Evolutionary conservation across 2,329 filamentous ascomycete species (phyloP), one percentile per base, ranked within the genome.

Genomic region (Aspergillus pseudoglaucus): DNA sequence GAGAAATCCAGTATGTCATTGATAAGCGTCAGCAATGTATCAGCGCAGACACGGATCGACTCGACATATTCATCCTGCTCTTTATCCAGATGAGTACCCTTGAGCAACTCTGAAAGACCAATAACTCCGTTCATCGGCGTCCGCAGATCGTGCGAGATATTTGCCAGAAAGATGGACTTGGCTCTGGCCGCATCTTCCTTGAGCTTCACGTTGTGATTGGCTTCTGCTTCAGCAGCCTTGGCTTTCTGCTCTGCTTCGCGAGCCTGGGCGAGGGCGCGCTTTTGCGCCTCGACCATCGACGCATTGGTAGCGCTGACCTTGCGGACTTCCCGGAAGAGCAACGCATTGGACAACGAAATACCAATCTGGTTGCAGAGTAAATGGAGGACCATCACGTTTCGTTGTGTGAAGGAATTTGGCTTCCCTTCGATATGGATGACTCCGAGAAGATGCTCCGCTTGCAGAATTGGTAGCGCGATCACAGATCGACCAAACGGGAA

Each of bases 101-200:
- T 83, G 18, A 84, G 70, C 39, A 84, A 66, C 56, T 84, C 80
- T 2, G 77, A 80, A 68, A 83, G 79, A 30, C 93, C 93, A 59
- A 98, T 76, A 43, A 97, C 96, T 10, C 91, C 93, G 62, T 97
- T 97, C 48, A 97, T 77, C 0, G 93, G 93, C 1, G 93, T 98
- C 64, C 95, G 94, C 32, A 98, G 76, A 66, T 97, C 83, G 56
- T 86, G 83, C 1, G 79, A 83, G 44, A 97, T 95, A 59, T 97
- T 97, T 15, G 93, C 93, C 53, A 98, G 94, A 71, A 97, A 97
- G 7, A 97, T 76, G 0, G 93, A 97, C 72, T 98, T 98, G 1
- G 80, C 81, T 58, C 77, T 81, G 6, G 81, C 81, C 18, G 82
- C 82, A 61, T 85, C 82, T 61, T 85, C 82, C 55, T 84, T 84